These are phyloP conservation scores for Esteya vermicola DNA, from an alignment of 2,329 filamentous ascomycete genomes.

Conservation along the genomic window DNA sequence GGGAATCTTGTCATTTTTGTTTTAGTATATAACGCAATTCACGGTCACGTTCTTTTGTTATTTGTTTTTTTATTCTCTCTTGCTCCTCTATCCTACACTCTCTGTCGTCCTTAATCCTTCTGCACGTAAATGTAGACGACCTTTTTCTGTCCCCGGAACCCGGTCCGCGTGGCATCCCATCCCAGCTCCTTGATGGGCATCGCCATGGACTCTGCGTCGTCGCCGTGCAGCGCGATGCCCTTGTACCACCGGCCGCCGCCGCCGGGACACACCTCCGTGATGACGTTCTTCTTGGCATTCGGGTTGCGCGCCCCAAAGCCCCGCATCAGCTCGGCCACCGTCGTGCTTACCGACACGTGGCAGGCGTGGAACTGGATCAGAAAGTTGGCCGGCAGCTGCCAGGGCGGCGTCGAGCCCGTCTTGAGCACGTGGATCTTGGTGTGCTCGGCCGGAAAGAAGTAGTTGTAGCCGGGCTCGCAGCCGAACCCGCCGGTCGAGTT, in stretches of 20 bases:
- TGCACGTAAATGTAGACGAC: slow-evolving; percentile 48
- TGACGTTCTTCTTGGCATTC: slow-evolving; percentile 34
- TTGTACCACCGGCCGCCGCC: slow-evolving; percentile 46
- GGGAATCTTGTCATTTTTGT: not conserved
- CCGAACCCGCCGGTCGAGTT: slow-evolving; percentile 44
- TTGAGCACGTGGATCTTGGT: slow-evolving; percentile 46
- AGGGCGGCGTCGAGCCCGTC: slow-evolving; percentile 30
- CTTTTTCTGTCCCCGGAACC: slow-evolving; percentile 31
- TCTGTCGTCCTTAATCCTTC: slow-evolving; percentile 25
- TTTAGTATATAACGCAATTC: not conserved
- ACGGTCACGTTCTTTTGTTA: too few species aligned
- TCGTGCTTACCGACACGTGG: slow-evolving; percentile 37
- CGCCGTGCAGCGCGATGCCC: slow-evolving; percentile 35
- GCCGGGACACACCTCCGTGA: slow-evolving; percentile 40
- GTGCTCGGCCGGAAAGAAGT: slow-evolving; percentile 43
- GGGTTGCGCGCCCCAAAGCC: slow-evolving; percentile 43
- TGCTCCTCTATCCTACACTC: too few species aligned
- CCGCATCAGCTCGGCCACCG: slow-evolving; percentile 40
- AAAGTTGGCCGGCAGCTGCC: slow-evolving; percentile 30
- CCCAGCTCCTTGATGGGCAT: slow-evolving; percentile 41
- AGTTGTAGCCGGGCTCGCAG: slow-evolving; percentile 48
- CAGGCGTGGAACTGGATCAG: slow-evolving; percentile 31
- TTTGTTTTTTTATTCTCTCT: too few species aligned
- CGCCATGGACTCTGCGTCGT: slow-evolving; percentile 30
- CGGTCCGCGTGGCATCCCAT: slow-evolving; percentile 39